Base-by-base conservation (phyloP, 768 basidiomycete genomes). In the Lepiota subincarnata region DNA sequence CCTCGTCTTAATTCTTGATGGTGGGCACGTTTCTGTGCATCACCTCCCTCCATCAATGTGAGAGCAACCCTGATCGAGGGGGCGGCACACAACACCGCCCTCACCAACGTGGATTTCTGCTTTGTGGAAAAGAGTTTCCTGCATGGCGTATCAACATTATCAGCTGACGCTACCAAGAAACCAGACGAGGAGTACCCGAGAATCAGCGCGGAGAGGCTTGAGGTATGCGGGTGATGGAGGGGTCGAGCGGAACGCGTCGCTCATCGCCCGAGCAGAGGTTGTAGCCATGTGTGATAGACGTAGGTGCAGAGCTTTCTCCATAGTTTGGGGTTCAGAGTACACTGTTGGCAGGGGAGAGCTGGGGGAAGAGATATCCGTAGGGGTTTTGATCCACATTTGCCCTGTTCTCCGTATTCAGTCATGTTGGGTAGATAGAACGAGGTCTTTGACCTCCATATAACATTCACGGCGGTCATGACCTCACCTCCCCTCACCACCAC, bases 1-100 rank as follows among this genome's bases (percentile, higher is more conserved):
- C 26, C 40, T 53, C n/a, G 45, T 45, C 38, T 50, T 56, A 46
- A 57, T n/a, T 58, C 55, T 42, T 60, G 31, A 55, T 43, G 46
- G 5, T 13, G n/a, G 13, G 20, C 7, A 31, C 37, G 20, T 20
- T 28, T 13, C 7, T 22, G 13, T 5, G 3, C 18, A 36, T 8
- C 11, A 14, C 18, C 40, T 20, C 18, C 20, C 20, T 46, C 45
- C n/a, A 28, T 14, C 20, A 54, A 35, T 7, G 53, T 10, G 31
- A 54, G 34, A 36, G 26, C 53, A 6, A 48, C 39, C 18, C 36
- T 47, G 37, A 37, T 41, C 22, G 38, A 19, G 4, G 53, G 53
- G 36, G 35, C 26, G 14, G 53, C 39, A 35, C 41, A 48, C 2
- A 54, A 20, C 45, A 48, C 39, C 14, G n/a, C 53, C 22, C 39